A percentile compares a stretch with the other conserved stretches of the same genome.
phyloP scores from a whole-genome alignment of 371 early-diverging fungal species.

The Saksenaea vasiformis region DNA sequence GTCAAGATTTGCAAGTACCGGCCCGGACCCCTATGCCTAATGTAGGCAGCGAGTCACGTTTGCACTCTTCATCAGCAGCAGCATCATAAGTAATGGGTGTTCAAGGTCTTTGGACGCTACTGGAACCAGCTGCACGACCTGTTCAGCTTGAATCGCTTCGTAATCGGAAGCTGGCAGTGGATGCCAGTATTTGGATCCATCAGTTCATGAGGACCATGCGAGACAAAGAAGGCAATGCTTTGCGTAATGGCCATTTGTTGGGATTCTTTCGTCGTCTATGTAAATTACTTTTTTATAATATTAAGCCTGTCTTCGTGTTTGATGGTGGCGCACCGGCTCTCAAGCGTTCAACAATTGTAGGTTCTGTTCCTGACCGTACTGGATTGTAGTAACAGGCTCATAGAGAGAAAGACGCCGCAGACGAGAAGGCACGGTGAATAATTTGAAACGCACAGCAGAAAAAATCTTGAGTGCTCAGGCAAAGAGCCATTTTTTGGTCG shows the following conservation, averaged over 20 bases:
- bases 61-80: not conserved
- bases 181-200: constrained; percentile 97
- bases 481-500: constrained; percentile 59
- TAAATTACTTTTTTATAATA: constrained; percentile 90
- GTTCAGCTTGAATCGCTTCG: constrained; percentile 77
- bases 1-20: no score
- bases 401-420: constrained; percentile 61
- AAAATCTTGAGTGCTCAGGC: constrained; percentile 82
- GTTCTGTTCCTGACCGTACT: constrained; percentile 9
- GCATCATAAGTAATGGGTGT: constrained; percentile 81
- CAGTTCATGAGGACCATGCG: constrained; percentile 94
- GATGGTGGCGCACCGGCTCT: constrained; percentile 90
- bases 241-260: constrained; percentile 84
- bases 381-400: not conserved
- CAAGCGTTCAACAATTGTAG: constrained; percentile 79
- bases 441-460: constrained; percentile 75
- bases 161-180: constrained; percentile 82
- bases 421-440: constrained; percentile 53
- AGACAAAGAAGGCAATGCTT: constrained; percentile 80
- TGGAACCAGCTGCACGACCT: constrained; percentile 82
- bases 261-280: constrained; percentile 94
- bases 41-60: no score
- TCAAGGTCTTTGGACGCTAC: constrained; percentile 91
- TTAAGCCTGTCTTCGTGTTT: constrained; percentile 95
- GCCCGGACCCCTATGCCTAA: no score